Percentiles rank a stretch among this genome's conserved stretches.
phyloP scores from a whole-genome alignment of 768 basidiomycete species.

The Pleurotus tuoliensis region DNA sequence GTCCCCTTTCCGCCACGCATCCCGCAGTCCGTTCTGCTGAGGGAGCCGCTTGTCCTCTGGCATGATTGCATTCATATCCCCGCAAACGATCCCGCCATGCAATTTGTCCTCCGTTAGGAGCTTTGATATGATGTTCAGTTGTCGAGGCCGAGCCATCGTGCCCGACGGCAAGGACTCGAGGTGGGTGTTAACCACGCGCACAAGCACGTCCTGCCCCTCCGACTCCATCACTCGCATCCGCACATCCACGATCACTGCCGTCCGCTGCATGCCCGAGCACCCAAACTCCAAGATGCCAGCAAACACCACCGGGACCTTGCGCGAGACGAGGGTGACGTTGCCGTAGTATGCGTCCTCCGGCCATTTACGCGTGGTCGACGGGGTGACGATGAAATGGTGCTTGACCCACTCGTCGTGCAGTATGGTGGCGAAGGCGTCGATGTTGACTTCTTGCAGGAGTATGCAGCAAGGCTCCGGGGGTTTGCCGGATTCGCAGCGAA shows the following conservation, averaged over 20 bases:
- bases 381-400: conserved; percentile 54
- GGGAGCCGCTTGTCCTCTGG: conserved; percentile 40
- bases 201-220: conserved; percentile 29
- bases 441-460: conserved; percentile 66
- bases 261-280: conserved; percentile 45
- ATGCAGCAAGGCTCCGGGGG: conserved; percentile 58
- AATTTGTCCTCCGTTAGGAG: conserved; percentile 44
- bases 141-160: conserved; percentile 36
- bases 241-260: conserved; percentile 56
- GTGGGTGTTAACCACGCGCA: conserved; percentile 72
- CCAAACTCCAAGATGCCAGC: conserved; percentile 51
- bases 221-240: conserved; percentile 35
- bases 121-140: conserved; percentile 49
- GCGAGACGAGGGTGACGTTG: conserved; percentile 67
- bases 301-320: conserved; percentile 44
- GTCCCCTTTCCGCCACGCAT: conserved; percentile 53
- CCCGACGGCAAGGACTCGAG: conserved; percentile 60
- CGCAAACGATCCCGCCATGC: conserved; percentile 58
- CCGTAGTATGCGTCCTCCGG: conserved; percentile 48
- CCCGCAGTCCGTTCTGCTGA: conserved; percentile 43
- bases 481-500: conserved; percentile 40
- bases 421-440: conserved; percentile 39
- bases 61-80: conserved; percentile 71
- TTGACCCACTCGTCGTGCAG: conserved; percentile 61
- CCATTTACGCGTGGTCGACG: conserved; percentile 54